A percentile compares a stretch with the other conserved stretches of the same genome.
These are phyloP conservation scores for Ogataea neopini DNA, from an alignment of 805 yeast genomes.

Conservation along the genomic window DNA sequence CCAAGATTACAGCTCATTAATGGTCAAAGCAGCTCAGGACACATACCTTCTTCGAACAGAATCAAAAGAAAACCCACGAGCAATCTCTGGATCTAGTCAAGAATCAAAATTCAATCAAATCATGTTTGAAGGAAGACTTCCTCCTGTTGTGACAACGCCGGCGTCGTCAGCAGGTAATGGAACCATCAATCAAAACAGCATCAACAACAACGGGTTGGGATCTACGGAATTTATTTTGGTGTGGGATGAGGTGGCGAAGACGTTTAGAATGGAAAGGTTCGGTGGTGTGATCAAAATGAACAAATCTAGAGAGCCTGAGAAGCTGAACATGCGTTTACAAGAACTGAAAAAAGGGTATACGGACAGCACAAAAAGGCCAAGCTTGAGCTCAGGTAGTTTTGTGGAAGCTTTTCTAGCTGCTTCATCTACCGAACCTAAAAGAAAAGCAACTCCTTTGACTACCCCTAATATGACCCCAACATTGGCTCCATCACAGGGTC, in stretches of 20 bases:
- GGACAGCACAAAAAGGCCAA: neutral
- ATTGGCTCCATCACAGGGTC: slow-evolving; percentile 10
- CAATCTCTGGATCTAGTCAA: slow-evolving; percentile 16
- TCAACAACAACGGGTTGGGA: neutral
- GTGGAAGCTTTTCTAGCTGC: neutral
- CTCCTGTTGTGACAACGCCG: slow-evolving; percentile 6
- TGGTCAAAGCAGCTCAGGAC: slow-evolving; percentile 25
- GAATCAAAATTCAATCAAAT: slow-evolving; percentile 19
- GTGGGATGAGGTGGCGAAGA: slow-evolving; percentile 29
- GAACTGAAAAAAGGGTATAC: slow-evolving; percentile 7
- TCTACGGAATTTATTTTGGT: slow-evolving; percentile 28
- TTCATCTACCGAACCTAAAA: neutral
- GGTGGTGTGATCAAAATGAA: slow-evolving; percentile 32
- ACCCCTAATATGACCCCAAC: slow-evolving; percentile 6
- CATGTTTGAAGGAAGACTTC: slow-evolving; percentile 34
- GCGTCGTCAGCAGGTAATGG: neutral
- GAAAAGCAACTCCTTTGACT: slow-evolving; percentile 1
- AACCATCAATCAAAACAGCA: neutral
- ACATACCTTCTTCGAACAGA: slow-evolving; percentile 29
- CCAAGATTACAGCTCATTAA: slow-evolving; percentile 22
- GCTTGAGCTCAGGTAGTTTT: neutral
- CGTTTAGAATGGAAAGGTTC: slow-evolving; percentile 31
- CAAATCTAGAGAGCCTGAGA: slow-evolving; percentile 34
- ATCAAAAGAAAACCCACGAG: slow-evolving; percentile 25
- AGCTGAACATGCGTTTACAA: slow-evolving; percentile 17